phyloP scores from a whole-genome alignment of 495 filamentous ascomycete genomes.

The Trichoderma asperelloides region DNA sequence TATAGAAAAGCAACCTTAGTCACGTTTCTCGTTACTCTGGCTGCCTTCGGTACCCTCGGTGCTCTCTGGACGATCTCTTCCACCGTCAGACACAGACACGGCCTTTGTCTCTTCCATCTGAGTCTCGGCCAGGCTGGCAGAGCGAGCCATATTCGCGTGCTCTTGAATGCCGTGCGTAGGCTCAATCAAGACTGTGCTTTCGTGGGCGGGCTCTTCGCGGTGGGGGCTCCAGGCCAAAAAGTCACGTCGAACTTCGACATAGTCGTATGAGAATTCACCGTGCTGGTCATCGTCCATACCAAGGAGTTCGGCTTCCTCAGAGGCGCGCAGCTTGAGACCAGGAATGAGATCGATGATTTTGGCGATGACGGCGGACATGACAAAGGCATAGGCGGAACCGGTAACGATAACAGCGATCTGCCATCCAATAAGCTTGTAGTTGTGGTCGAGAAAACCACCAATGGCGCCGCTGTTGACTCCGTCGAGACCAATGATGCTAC shows the following conservation, averaged over 20 bases:
- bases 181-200: conserved; percentile 50
- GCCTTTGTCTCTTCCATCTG: not conserved
- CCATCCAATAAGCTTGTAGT: conserved; percentile 83
- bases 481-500: conserved; percentile 87
- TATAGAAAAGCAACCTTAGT: not conserved
- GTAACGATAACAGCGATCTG: conserved; percentile 88
- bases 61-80: not conserved
- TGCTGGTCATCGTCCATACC: conserved; percentile 99
- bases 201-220: conserved; percentile 57
- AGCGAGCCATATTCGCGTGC: conserved; percentile 56
- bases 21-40: not conserved
- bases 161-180: conserved; percentile 76
- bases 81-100: not conserved
- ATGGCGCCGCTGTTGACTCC: conserved; percentile 73
- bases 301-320: conserved; percentile 91
- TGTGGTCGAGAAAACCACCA: conserved; percentile 82
- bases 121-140: not conserved
- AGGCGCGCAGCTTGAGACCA: conserved; percentile 83
- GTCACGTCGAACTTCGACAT: conserved; percentile 94
- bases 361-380: conserved; percentile 75
- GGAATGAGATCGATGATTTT: conserved; percentile 79
- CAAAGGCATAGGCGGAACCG: conserved; percentile 65
- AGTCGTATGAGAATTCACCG: conserved; percentile 98
- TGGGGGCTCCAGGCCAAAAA: conserved; percentile 96
- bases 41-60: not conserved